Base-by-base conservation (phyloP, 257 asterid species). In the Misopates orontium region DNA sequence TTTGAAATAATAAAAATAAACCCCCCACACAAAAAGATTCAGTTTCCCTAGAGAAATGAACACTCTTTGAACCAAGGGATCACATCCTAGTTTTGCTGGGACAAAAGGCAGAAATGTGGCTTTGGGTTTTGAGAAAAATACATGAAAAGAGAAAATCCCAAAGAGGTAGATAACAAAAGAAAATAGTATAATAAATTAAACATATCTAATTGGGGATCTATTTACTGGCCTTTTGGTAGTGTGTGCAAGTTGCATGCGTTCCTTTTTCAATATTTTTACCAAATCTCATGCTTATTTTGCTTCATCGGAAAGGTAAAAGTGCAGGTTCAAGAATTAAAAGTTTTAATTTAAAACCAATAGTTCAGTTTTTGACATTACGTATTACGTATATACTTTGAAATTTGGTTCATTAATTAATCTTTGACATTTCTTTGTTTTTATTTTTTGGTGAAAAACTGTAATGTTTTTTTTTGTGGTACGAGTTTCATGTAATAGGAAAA, bases 31-130 rank as follows among this genome's bases (percentile, higher is more conserved):
- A 18, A 32, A n/a, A 21, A 42, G 17, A 28, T 41, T 5, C 52
- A 36, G n/a, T 15, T n/a, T 63, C 69, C 74, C 82, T 63, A 73
- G 73, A 70, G 36, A 75, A 77, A 71, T 48, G 55, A 19, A 32
- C 68, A 75, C 48, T 58, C 73, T 71, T 71, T 64, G 83, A 67
- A 75, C 77, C 50, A 71, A 54, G 62, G 60, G 73, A 74, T 50
- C 25, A 53, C 14, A 40, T 36, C 70, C 58, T 55, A 25, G 66
- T 62, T 62, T 64, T 68, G 62, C 31, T 50, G 31, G 64, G 53
- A 44, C 50, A 56, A 14, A 39, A 25, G 44, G 49, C 57, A 59
- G 53, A 22, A 8, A 24, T 15, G 31, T 48, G 36, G 48, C 71
- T 56, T 71, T 36, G 66, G 54, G 61, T 16, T 36, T 48, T 14